Conservation (phyloP, 1,284 basidiomycete species). For the Serendipita sp. region DNA sequence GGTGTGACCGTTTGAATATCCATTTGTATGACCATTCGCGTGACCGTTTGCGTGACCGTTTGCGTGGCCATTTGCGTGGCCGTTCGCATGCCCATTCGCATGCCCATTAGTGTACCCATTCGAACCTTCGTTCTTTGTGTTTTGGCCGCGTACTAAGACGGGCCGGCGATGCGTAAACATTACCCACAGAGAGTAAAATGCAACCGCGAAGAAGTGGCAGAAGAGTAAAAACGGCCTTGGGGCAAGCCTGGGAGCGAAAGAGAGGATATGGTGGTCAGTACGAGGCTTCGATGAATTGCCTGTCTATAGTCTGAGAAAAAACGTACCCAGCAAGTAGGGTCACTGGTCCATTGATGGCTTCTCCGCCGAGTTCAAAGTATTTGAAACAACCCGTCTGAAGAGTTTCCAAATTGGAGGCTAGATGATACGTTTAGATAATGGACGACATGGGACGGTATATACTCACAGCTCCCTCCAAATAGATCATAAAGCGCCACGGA, state of each 20-base stretch:
- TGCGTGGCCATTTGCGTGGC: constrained; percentile 6
- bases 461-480: constrained; percentile 76
- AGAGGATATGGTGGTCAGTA: too few species aligned
- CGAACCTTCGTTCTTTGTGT: constrained; percentile 10
- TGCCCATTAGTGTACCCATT: constrained; percentile 18
- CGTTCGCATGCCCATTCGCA: too few species aligned
- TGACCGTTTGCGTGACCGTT: constrained; percentile 21
- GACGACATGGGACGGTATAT: constrained; percentile 6
- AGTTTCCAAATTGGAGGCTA: constrained; percentile 44
- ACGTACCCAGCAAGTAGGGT: constrained; percentile 69
- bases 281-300: too few species aligned
- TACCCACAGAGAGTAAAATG: constrained; percentile 82
- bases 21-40: constrained; percentile 9
- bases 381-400: constrained; percentile 91
- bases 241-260: constrained; percentile 18
- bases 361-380: constrained; percentile 90
- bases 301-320: neutral
- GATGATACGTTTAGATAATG: constrained; percentile 3
- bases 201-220: constrained; percentile 91
- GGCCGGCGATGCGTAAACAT: constrained; percentile 60
- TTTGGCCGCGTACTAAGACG: constrained; percentile 10
- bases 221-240: constrained; percentile 69
- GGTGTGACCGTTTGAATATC: neutral
- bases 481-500: constrained; percentile 85
- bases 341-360: constrained; percentile 81